phyloP scores from a whole-genome alignment of 768 basidiomycete genomes.

The Leucocoprinus leucothites region DNA sequence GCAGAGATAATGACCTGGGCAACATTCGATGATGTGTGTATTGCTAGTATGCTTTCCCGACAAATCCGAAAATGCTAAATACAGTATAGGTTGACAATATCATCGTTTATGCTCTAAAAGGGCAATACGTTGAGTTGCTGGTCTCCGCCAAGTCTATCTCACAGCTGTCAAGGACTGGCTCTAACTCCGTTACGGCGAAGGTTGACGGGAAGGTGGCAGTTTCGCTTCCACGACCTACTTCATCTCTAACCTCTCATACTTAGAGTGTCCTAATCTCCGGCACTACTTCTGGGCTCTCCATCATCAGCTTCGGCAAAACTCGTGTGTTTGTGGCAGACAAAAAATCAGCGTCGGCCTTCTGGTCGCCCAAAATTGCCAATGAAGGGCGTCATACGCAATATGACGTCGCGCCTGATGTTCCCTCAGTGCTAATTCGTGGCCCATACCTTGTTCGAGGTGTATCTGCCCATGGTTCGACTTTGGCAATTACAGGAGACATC shows the following conservation, averaged over 20 bases:
- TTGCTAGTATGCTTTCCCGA: background rate
- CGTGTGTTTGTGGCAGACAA: conserved; percentile 58
- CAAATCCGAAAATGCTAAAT: background rate
- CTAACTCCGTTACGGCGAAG: background rate
- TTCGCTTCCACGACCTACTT: background rate
- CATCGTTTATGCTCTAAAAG: conserved; percentile 34
- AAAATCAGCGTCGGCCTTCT: conserved; percentile 56
- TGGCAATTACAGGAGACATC: conserved; percentile 49
- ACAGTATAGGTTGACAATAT: conserved; percentile 26
- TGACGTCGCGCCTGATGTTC: conserved; percentile 23
- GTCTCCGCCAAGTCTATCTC: conserved; percentile 15
- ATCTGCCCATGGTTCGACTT: conserved; percentile 19
- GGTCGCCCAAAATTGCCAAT: conserved; percentile 48
- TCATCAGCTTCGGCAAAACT: conserved; percentile 42
- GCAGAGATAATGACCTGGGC: conserved; percentile 47
- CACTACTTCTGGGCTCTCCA: conserved; percentile 31
- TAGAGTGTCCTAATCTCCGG: conserved; percentile 42
- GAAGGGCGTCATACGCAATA: conserved; percentile 22
- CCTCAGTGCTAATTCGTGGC: conserved; percentile 30
- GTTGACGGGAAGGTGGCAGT: background rate
- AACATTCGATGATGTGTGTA: conserved; percentile 28
- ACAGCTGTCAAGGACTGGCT: background rate
- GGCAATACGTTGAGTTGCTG: conserved; percentile 30
- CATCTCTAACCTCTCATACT: background rate
- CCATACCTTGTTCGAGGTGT: conserved; percentile 33